Evolutionary conservation across 371 early-diverging fungal species (phyloP), one percentile per base, ranked within the genome.

Genomic region (Capillidium rhysosporum): DNA sequence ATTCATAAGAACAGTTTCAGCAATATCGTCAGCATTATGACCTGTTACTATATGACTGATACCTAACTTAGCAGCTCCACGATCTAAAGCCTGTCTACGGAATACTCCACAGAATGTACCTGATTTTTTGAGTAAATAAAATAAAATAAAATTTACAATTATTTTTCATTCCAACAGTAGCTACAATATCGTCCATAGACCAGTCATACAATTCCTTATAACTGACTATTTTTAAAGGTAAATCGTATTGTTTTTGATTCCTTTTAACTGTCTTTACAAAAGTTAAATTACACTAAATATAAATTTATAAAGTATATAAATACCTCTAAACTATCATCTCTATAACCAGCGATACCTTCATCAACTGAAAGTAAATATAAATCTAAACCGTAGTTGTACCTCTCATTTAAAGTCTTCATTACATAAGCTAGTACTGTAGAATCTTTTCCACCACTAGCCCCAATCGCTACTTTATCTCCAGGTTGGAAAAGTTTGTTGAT

Each of bases 1-100:
- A 74, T 99, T 99, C 94, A 99, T 92, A 55, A 99, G 67, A 2
- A 99, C 88, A 1, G 99, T 99, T 68, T 99, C 99, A 18, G 99
- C 99, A 57, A 98, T 89, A 73, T 99, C 99, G 68, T 99, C 99
- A 1, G 99, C 99, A 75, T 99, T 99, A 61, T 99, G 99, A 3
- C 99, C 99, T 0, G 98, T 98, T 4, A 97, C 94, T 61, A 99
- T 94, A 63, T 91, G 95, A 61, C 94, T 81, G 0, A 89, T 92
- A 18, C 80, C 77, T 39, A 97, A 71, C 76, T 88, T 73, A 49
- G 79, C 76, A 8, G 98, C 92, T 7, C 98, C 99, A 47, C 97
- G 77, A 60, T 99, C 99, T 53, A 99, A 69, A 24, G 98, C 98
- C 64, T 98, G 97, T 40, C 99, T 75, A 56, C 99, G 82, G 64